Evolutionary conservation across 2,329 filamentous ascomycete genomes (phyloP), one percentile per base, ranked within the genome.

Genomic region (Aotearoamyces nothofagi): DNA sequence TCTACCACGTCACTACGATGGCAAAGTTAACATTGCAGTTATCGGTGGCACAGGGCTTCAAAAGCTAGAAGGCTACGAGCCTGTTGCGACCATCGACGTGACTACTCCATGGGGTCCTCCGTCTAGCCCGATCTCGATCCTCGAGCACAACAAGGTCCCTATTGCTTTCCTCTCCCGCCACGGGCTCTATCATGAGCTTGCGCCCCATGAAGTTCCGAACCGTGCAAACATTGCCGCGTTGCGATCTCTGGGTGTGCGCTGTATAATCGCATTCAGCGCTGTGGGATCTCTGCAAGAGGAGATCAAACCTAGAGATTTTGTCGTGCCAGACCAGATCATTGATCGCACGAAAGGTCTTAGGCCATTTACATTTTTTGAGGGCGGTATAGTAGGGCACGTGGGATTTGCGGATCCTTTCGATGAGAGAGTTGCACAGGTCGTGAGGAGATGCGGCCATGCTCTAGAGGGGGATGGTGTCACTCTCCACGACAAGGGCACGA

Each of bases 161-260:
- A 70, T 98, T 38, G 90, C 90, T 32, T 98, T 98, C 63, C 71
- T 98, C 42, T 83, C 86, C 38, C 83, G 90, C 24, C 90, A 98
- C 57, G 90, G 90, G 40, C 52, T 73, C 9, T 66, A 90, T 67
- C 90, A 98, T 61, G 70, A 94, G 55, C 66, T 80, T 41, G 83
- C 86, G 5, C 90, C 90, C 0, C 86, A 94, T 50, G 90, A 98
- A 57, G 80, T 98, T n/a, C 84, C 86, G 34, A 71, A 76, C 40
- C 82, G 82, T 39, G 90, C 90, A 56, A 98, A 96, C 62, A 92
- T 98, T 47, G 87, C 90, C n/a, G 90, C 90, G n/a, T 66, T 98
- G 38, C 77, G 90, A 40, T 75, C 71, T 45, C 65, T 98, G 36
- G 90, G 90, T 41, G 90, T 96, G 25, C 76, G 86, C 47, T 80